Conservation (phyloP, 2,329 filamentous ascomycete genomes). For the Cytospora leucostoma region DNA sequence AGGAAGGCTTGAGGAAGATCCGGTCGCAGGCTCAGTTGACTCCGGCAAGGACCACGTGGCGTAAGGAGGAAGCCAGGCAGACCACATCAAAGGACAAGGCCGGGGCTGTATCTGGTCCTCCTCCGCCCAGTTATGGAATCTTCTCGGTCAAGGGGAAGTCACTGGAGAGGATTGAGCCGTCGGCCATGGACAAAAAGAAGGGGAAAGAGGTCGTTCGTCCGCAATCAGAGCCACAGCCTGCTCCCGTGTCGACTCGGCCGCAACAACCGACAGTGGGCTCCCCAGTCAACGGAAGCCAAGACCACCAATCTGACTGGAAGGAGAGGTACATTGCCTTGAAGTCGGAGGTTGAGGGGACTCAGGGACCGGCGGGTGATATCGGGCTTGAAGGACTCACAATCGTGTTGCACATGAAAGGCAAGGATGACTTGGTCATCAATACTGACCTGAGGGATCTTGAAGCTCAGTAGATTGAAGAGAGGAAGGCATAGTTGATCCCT, state of each 20-base stretch:
- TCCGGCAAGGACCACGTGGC: conserved; percentile 1
- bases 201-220: background rate
- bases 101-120: background rate
- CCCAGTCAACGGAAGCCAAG: conserved; percentile 10
- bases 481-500: background rate
- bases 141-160: background rate
- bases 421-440: conserved; percentile 54
- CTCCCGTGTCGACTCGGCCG: background rate
- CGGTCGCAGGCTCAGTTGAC: conserved; percentile 8
- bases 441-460: conserved; percentile 43
- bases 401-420: conserved; percentile 51
- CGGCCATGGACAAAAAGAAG: conserved; percentile 10
- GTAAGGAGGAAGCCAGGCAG: conserved; percentile 5
- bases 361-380: conserved; percentile 36
- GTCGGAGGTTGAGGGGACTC: conserved; percentile 38
- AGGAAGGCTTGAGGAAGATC: conserved; percentile 1
- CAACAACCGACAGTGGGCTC: too few species aligned
- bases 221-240: background rate
- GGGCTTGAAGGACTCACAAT: conserved; percentile 53
- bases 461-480: background rate
- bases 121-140: background rate
- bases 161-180: background rate
- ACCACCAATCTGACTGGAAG: conserved; percentile 47
- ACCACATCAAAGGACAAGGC: background rate
- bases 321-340: conserved; percentile 44